Evolutionary conservation across 2,329 filamentous ascomycete species (phyloP).

Genomic region (Thermoascus crustaceus): DNA sequence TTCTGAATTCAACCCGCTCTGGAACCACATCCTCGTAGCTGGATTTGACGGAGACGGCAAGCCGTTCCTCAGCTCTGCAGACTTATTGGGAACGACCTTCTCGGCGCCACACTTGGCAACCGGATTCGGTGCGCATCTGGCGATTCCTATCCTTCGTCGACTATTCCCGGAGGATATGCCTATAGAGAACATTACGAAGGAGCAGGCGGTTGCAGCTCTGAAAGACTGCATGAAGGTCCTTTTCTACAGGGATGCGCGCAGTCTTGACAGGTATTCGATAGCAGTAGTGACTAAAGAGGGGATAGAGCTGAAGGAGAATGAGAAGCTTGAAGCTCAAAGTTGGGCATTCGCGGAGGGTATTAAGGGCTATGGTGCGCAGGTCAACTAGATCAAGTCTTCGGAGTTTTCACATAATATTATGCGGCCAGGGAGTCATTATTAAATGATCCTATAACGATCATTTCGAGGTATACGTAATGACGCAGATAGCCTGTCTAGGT

Average conservation of each 20-base stretch:
- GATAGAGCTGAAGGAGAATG: slow-evolving; percentile 74
- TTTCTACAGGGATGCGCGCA: slow-evolving; percentile 93
- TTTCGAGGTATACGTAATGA: slow-evolving; percentile 1
- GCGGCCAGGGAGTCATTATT: slow-evolving; percentile 1
- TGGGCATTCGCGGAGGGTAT: slow-evolving; percentile 97
- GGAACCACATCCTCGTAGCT: slow-evolving; percentile 90
- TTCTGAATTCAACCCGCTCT: slow-evolving; percentile 91
- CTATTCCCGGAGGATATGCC: slow-evolving; percentile 77
- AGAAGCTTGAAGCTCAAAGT: slow-evolving; percentile 90
- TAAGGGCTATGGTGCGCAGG: slow-evolving; percentile 87
- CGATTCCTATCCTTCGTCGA: slow-evolving; percentile 81
- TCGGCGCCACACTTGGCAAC: slow-evolving; percentile 81
- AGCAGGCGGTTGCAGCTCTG: slow-evolving; percentile 70
- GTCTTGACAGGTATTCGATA: slow-evolving; percentile 83
- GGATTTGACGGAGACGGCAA: slow-evolving; percentile 70
- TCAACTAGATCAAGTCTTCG: slow-evolving; percentile 31
- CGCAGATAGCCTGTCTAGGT: neutral
- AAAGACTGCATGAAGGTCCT: slow-evolving; percentile 98
- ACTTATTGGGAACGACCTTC: slow-evolving; percentile 90
- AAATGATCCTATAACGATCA: slow-evolving; percentile 1
- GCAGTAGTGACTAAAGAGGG: slow-evolving; percentile 82
- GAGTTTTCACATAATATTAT: slow-evolving; percentile 28
- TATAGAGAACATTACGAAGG: slow-evolving; percentile 61
- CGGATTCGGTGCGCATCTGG: slow-evolving; percentile 86
- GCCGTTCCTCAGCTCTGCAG: slow-evolving; percentile 86